Evolutionary conservation across 2,329 filamentous ascomycete genomes (phyloP).

Genomic region (Tolypocladium inflatum): DNA sequence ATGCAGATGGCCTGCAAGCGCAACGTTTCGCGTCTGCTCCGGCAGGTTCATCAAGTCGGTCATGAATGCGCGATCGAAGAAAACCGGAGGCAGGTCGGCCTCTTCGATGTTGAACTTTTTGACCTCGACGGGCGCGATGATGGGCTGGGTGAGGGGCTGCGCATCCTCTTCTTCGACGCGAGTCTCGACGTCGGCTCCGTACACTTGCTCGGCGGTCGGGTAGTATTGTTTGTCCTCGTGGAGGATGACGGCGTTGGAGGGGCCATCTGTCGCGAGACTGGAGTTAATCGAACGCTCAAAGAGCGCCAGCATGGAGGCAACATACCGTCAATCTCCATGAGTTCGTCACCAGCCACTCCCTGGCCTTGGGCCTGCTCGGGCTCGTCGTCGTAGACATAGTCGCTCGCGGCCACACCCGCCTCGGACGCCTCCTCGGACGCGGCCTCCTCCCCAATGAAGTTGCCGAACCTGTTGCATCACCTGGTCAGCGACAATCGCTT

Average conservation of each 20-base stretch:
- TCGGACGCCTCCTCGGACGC: constrained; percentile 81
- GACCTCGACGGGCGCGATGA: constrained; percentile 83
- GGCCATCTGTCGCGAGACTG: constrained; percentile 47
- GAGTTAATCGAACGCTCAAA: neutral
- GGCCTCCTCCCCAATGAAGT: constrained; percentile 90
- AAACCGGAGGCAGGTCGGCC: constrained; percentile 77
- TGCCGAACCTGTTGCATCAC: constrained; percentile 64
- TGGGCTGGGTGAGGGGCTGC: constrained; percentile 83
- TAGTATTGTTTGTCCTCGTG: constrained; percentile 99
- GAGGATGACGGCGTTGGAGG: constrained; percentile 92
- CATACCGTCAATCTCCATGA: constrained; percentile 87
- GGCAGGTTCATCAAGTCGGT: constrained; percentile 93
- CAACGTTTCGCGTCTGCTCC: constrained; percentile 87
- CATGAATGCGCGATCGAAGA: constrained; percentile 87
- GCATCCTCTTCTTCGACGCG: constrained; percentile 96
- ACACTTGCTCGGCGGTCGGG: constrained; percentile 92
- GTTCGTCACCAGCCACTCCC: constrained; percentile 56
- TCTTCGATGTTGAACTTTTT: constrained; percentile 97
- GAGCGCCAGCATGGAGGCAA: neutral
- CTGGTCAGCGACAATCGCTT: neutral
- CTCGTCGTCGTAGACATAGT: constrained; percentile 76
- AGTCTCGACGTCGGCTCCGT: constrained; percentile 89
- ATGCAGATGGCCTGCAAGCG: constrained; percentile 84
- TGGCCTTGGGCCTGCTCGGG: constrained; percentile 50
- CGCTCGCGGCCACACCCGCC: constrained; percentile 61